Evolutionary conservation across 1,284 basidiomycete genomes (phyloP).

Genomic region (Rugosomyces carneus): DNA sequence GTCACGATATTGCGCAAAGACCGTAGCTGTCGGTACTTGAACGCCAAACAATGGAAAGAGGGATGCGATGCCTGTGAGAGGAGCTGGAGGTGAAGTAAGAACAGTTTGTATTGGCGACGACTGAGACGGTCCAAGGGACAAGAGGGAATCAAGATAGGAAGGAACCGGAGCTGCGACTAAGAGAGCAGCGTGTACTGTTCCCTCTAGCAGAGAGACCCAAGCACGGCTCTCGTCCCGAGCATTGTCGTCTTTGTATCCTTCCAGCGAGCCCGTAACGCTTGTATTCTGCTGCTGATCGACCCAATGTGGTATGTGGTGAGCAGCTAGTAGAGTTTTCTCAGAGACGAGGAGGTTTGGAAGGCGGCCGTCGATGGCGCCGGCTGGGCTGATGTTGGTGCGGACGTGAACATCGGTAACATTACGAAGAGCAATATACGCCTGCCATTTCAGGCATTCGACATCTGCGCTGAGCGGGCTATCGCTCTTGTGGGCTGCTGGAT

Average conservation of each 20-base stretch:
- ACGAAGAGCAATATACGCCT: constrained; percentile 72
- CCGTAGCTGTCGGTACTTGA: constrained; percentile 41
- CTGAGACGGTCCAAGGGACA: constrained; percentile 23
- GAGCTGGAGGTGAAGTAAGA: constrained; percentile 58
- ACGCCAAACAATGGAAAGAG: constrained; percentile 54
- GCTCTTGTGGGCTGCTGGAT: constrained; percentile 35
- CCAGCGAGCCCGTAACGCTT: constrained; percentile 34
- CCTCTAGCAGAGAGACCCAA: constrained; percentile 72
- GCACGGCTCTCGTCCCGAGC: constrained; percentile 69
- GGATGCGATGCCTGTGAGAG: constrained; percentile 60
- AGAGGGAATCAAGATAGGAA: constrained; percentile 33
- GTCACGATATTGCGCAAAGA: constrained; percentile 59
- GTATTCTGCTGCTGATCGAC: constrained; percentile 35
- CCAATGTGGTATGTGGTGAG: constrained; percentile 66
- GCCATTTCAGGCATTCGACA: constrained; percentile 82
- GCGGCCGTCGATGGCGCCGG: constrained; percentile 59
- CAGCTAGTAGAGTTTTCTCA: constrained; percentile 46
- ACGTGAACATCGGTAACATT: constrained; percentile 45
- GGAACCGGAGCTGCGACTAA: constrained; percentile 29
- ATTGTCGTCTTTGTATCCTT: constrained; percentile 57
- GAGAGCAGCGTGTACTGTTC: constrained; percentile 66
- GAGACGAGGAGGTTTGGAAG: constrained; percentile 62
- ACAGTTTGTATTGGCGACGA: constrained; percentile 35
- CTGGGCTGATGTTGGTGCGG: constrained; percentile 58
- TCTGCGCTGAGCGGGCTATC: constrained; percentile 53